These are phyloP conservation scores for Bruguiera parviflora DNA, from an alignment of 345 rosid species.

Conservation along the genomic window DNA sequence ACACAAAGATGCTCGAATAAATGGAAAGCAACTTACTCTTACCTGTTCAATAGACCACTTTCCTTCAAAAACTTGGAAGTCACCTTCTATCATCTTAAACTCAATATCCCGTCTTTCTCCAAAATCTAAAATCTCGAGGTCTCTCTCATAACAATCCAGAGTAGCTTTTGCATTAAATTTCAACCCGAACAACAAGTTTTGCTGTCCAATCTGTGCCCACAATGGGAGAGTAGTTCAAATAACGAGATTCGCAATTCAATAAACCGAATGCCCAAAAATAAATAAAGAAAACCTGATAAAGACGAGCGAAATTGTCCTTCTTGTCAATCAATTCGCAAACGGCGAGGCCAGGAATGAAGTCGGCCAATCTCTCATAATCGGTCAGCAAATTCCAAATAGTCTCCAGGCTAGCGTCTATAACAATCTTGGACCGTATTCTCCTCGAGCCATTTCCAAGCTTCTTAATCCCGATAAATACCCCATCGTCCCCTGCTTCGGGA, in stretches of 20 bases:
- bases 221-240: too few species aligned
- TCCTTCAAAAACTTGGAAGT: conserved; percentile 81
- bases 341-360: conserved; percentile 74
- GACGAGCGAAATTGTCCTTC: conserved; percentile 64
- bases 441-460: conserved; percentile 63
- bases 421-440: conserved; percentile 65
- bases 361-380: conserved; percentile 74
- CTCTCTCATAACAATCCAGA: conserved; percentile 84
- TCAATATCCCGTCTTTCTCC: conserved; percentile 76
- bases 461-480: conserved; percentile 48
- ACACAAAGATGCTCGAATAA: neutral
- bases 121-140: conserved; percentile 51
- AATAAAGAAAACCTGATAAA: conserved; percentile 55
- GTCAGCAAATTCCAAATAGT: conserved; percentile 73
- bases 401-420: conserved; percentile 64
- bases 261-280: neutral
- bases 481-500: conserved; percentile 43
- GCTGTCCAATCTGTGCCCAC: conserved; percentile 65
- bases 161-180: conserved; percentile 85
- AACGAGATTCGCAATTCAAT: neutral
- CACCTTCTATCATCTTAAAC: conserved; percentile 90
- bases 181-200: conserved; percentile 67
- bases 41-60: conserved; percentile 95
- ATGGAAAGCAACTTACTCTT: neutral
- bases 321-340: conserved; percentile 75